Conservation (phyloP, 192 early-diverging fungal species). For the Coemansia aciculifera region DNA sequence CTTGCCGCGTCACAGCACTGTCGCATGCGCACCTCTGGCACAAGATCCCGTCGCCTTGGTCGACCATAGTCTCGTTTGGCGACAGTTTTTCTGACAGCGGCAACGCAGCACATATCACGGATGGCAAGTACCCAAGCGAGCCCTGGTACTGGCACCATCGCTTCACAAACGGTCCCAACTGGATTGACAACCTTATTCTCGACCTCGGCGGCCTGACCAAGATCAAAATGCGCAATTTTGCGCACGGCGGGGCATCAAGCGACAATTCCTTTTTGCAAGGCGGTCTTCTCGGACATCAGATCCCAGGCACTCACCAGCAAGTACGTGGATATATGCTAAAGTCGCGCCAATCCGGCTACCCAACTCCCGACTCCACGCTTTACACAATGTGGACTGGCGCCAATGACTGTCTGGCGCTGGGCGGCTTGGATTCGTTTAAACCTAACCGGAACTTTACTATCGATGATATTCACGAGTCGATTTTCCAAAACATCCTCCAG, state of each 20-base stretch:
- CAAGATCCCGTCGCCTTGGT: conserved; percentile 45
- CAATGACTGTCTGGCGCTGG: conserved; percentile 40
- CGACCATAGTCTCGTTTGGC: conserved; percentile 50
- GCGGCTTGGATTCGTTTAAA: conserved; percentile 18
- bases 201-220: conserved; percentile 49
- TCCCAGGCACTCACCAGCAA: conserved; percentile 46
- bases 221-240: conserved; percentile 57
- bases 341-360: conserved; percentile 39
- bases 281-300: conserved; percentile 35
- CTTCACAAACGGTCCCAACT: conserved; percentile 56
- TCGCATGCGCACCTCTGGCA: conserved; percentile 21
- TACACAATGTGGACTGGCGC: conserved; percentile 54
- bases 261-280: conserved; percentile 41
- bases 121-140: conserved; percentile 49
- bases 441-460: conserved; percentile 12
- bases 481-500: conserved; percentile 47
- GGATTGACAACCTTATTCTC: conserved; percentile 51
- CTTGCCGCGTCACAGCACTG: conserved; percentile 40
- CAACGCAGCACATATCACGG: conserved; percentile 52
- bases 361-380: conserved; percentile 35
- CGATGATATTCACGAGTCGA: conserved; percentile 31
- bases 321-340: conserved; percentile 52
- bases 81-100: conserved; percentile 51
- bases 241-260: conserved; percentile 44
- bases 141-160: conserved; percentile 55